Evolutionary conservation across 2,329 filamentous ascomycete genomes (phyloP).

Genomic region (Aureobasidium sp.): DNA sequence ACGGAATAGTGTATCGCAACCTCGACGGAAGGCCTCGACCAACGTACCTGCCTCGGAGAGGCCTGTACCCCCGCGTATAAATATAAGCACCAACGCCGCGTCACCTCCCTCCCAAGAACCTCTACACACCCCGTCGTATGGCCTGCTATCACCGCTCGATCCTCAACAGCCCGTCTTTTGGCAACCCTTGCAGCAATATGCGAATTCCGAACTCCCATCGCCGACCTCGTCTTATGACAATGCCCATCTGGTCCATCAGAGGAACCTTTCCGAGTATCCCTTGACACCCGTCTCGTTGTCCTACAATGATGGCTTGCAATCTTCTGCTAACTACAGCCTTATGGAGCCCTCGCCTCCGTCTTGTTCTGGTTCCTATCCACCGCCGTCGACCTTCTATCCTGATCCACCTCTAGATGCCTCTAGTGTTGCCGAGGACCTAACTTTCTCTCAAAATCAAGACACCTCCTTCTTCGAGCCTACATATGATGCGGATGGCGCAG

Average conservation of each 20-base stretch:
- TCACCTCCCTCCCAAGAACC: neutral
- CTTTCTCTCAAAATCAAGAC: neutral
- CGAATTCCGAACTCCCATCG: neutral
- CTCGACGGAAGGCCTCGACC: conserved; percentile 21
- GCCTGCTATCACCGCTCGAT: neutral
- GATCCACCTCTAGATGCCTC: neutral
- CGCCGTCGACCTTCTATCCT: neutral
- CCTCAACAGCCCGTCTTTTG: conserved; percentile 2
- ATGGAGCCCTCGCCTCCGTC: neutral
- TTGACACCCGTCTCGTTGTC: neutral
- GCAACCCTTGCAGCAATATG: neutral
- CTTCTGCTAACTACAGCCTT: neutral
- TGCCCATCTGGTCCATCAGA: neutral
- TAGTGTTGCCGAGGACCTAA: neutral
- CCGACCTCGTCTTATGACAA: neutral
- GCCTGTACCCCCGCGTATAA: neutral
- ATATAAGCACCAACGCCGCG: neutral
- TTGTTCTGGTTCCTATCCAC: neutral
- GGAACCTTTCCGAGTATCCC: neutral
- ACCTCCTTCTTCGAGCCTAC: neutral
- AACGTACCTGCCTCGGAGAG: neutral
- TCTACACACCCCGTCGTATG: neutral
- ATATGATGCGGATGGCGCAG: neutral
- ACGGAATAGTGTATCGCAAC: conserved; percentile 16
- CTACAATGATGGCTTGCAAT: neutral